Conservation (phyloP, 1,139 yeast species). For the Sugiyamaella castrensis region DNA sequence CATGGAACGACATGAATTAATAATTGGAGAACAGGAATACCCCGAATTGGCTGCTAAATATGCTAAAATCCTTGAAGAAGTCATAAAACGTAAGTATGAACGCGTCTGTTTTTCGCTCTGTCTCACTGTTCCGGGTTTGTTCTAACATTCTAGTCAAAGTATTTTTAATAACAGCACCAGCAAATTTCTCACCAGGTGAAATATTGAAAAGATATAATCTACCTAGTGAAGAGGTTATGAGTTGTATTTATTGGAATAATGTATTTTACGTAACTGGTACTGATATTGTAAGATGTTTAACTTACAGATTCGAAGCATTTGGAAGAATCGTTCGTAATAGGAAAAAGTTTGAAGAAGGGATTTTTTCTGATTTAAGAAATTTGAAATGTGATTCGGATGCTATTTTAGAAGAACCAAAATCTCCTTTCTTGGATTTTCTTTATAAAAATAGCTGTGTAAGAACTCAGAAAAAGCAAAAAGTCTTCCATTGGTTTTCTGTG, state of each 20-base stretch:
- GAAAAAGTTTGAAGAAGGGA: conserved; percentile 95
- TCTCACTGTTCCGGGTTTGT: background rate
- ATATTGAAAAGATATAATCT: conserved; percentile 81
- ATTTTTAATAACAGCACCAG: conserved; percentile 90
- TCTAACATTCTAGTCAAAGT: conserved; percentile 44
- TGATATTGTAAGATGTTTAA: conserved; percentile 88
- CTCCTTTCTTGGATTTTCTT: conserved; percentile 78
- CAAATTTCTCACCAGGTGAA: conserved; percentile 89
- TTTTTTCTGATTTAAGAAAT: conserved; percentile 84
- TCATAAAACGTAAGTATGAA: conserved; percentile 18
- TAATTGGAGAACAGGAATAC: conserved; percentile 12
- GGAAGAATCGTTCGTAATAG: conserved; percentile 82
- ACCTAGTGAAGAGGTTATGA: conserved; percentile 83
- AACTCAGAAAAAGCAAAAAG: conserved; percentile 96
- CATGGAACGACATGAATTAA: conserved; percentile 10
- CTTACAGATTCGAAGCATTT: conserved; percentile 84
- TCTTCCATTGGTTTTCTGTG: conserved; percentile 94
- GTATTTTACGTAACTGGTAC: conserved; percentile 92
- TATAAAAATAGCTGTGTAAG: conserved; percentile 84
- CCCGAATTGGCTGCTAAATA: conserved; percentile 21
- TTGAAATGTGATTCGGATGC: conserved; percentile 89
- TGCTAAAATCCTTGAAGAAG: conserved; percentile 23
- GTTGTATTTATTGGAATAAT: conserved; percentile 92
- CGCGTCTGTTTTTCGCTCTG: background rate
- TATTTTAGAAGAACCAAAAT: conserved; percentile 80